Conservation (phyloP, 2,329 filamentous ascomycete genomes). For the Ascomycota sp. region DNA sequence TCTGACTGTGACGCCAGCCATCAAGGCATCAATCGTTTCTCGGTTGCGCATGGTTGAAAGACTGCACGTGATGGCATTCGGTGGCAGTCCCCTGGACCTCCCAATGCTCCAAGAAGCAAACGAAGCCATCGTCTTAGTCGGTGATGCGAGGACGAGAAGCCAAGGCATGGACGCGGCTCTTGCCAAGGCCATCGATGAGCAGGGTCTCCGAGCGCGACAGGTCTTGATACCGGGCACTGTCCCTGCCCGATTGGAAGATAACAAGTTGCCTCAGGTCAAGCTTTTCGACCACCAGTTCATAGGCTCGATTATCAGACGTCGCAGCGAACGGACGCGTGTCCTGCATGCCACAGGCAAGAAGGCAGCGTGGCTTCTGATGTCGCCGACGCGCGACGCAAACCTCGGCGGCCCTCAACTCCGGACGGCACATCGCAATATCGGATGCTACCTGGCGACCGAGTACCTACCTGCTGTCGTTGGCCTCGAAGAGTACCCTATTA, state of each 20-base stretch:
- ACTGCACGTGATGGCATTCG: conserved; percentile 34
- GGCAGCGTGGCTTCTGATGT: conserved; percentile 29
- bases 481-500: conserved; percentile 24
- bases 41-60: conserved; percentile 14
- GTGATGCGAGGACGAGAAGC: conserved; percentile 23
- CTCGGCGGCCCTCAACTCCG: conserved; percentile 24
- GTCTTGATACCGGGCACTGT: conserved; percentile 19
- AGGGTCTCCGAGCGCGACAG: conserved; percentile 22
- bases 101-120: conserved; percentile 33
- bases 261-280: conserved; percentile 19
- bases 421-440: conserved; percentile 25
- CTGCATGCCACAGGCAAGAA: conserved; percentile 22
- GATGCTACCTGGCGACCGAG: conserved; percentile 31
- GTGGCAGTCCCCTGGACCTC: conserved; percentile 38
- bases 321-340: conserved; percentile 4
- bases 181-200: conserved; percentile 16
- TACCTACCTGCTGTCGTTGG: conserved; percentile 26
- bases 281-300: conserved; percentile 10
- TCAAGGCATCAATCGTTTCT: conserved; percentile 28
- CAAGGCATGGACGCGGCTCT: conserved; percentile 29
- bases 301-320: conserved; percentile 3
- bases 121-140: conserved; percentile 33
- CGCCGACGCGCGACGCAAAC: conserved; percentile 28
- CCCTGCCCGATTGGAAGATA: conserved; percentile 19
- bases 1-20: conserved; percentile 25